phyloP scores from a whole-genome alignment of 108 stramenopile genomes.

The Schizochytrium sp. region DNA sequence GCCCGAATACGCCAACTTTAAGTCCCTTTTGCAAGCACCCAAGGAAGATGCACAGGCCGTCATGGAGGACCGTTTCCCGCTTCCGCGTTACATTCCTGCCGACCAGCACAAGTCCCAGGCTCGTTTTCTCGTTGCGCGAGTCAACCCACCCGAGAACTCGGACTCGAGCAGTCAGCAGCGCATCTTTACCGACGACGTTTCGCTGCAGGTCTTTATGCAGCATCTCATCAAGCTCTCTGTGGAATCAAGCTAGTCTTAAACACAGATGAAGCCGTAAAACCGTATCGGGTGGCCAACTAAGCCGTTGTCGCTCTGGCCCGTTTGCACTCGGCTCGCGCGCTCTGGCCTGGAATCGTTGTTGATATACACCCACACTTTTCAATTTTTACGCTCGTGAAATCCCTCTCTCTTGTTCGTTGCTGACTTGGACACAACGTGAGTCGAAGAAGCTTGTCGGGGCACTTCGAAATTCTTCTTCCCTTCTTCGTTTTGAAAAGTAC shows the following conservation, averaged over 20 bases:
- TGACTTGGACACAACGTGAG: too few relatives aligned
- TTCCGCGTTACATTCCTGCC: slow-evolving; percentile 95
- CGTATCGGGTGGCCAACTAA: too few relatives aligned
- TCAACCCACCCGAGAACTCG: slow-evolving; percentile 79
- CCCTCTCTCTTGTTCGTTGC: too few relatives aligned
- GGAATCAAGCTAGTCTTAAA: not conserved
- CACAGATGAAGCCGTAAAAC: too few relatives aligned
- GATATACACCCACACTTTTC: too few relatives aligned
- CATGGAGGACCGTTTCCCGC: slow-evolving; percentile 93
- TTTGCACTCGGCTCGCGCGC: too few relatives aligned
- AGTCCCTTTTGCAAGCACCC: slow-evolving; percentile 80
- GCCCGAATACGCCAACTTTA: slow-evolving; percentile 89
- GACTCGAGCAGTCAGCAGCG: slow-evolving; percentile 66
- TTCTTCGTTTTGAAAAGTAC: too few relatives aligned
- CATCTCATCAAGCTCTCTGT: slow-evolving; percentile 68
- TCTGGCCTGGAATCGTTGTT: too few relatives aligned
- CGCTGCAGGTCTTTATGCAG: slow-evolving; percentile 97
- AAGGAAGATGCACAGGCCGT: slow-evolving; percentile 91
- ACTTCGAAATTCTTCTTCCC: too few relatives aligned
- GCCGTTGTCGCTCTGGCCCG: too few relatives aligned
- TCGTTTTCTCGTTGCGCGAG: slow-evolving; percentile 94
- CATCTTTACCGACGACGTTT: slow-evolving; percentile 97
- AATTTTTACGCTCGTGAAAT: too few relatives aligned
- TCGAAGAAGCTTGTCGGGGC: too few relatives aligned
- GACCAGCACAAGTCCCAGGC: slow-evolving; percentile 98